A percentile compares a stretch with the other conserved stretches of the same genome.
phyloP scores from a whole-genome alignment of 371 early-diverging fungal species.

The Rhizopus delemar region DNA sequence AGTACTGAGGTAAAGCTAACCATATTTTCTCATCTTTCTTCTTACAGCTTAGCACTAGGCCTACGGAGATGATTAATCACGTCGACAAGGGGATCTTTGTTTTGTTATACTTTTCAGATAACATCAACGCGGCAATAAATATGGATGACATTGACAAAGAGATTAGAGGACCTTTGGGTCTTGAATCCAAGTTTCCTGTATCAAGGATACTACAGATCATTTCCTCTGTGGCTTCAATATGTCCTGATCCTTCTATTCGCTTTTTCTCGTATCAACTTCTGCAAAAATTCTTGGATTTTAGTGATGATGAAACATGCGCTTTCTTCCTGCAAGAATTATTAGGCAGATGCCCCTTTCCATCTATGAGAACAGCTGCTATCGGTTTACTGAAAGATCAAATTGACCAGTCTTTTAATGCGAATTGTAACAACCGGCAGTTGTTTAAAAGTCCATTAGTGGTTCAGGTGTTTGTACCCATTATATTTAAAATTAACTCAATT shows the following conservation, averaged over 20 bases:
- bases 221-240: constrained; percentile 21
- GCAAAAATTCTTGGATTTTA: constrained; percentile 20
- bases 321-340: constrained; percentile 30
- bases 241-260: constrained; percentile 21
- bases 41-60: background rate
- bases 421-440: background rate
- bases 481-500: constrained; percentile 11
- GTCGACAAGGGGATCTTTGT: constrained; percentile 23
- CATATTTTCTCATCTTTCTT: background rate
- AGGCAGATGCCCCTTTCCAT: constrained; percentile 34
- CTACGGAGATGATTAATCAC: background rate
- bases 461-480: constrained; percentile 19
- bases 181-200: background rate
- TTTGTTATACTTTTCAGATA: constrained; percentile 18
- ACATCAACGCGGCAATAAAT: constrained; percentile 11
- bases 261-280: constrained; percentile 31
- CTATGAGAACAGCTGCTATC: constrained; percentile 44
- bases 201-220: constrained; percentile 7
- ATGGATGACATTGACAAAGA: constrained; percentile 14
- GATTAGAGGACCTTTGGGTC: constrained; percentile 13
- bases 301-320: constrained; percentile 26
- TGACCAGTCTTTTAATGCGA: constrained; percentile 2
- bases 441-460: constrained; percentile 25
- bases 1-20: constrained; percentile 6
- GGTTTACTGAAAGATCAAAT: constrained; percentile 39